Conservation (phyloP, 1,284 basidiomycete species). For the Leccinum subatratum region DNA sequence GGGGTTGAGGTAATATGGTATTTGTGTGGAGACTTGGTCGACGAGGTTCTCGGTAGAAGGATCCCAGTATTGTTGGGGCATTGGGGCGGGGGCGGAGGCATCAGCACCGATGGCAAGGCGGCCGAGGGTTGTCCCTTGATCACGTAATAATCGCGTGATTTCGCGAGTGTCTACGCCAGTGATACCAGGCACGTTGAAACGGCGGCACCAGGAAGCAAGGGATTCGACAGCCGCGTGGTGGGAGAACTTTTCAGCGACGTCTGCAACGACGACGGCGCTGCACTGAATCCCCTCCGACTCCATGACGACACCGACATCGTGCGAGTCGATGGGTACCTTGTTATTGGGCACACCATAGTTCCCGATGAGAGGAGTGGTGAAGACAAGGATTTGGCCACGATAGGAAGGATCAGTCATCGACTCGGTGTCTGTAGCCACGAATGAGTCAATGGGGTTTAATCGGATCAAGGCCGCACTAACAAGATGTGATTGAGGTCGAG, state of each 20-base stretch:
- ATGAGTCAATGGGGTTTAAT: constrained; percentile 12
- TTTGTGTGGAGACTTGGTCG: constrained; percentile 84
- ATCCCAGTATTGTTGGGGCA: constrained; percentile 80
- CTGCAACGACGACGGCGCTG: constrained; percentile 88
- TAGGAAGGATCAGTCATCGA: constrained; percentile 99
- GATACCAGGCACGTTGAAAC: constrained; percentile 87
- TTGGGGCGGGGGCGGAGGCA: constrained; percentile 55
- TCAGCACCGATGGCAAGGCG: constrained; percentile 84
- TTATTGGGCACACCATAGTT: constrained; percentile 97
- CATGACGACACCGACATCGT: constrained; percentile 85
- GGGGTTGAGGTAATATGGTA: constrained; percentile 84
- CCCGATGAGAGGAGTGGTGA: constrained; percentile 97
- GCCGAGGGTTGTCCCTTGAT: constrained; percentile 96
- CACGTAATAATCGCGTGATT: constrained; percentile 88
- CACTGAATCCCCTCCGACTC: constrained; percentile 91
- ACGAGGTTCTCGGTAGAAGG: constrained; percentile 91
- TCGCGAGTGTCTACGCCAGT: constrained; percentile 98
- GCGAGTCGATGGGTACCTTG: constrained; percentile 65
- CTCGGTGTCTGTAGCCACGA: constrained; percentile 73
- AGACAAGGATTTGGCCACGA: constrained; percentile 95
- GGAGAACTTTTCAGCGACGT: constrained; percentile 92
- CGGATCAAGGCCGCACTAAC: constrained; percentile 42
- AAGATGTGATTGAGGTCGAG: constrained; percentile 97
- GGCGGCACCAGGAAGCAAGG: constrained; percentile 89
- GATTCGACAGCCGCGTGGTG: constrained; percentile 94